These are phyloP conservation scores for Symbiotaphrina buchneri DNA, from an alignment of 495 filamentous ascomycete species.

Conservation along the genomic window DNA sequence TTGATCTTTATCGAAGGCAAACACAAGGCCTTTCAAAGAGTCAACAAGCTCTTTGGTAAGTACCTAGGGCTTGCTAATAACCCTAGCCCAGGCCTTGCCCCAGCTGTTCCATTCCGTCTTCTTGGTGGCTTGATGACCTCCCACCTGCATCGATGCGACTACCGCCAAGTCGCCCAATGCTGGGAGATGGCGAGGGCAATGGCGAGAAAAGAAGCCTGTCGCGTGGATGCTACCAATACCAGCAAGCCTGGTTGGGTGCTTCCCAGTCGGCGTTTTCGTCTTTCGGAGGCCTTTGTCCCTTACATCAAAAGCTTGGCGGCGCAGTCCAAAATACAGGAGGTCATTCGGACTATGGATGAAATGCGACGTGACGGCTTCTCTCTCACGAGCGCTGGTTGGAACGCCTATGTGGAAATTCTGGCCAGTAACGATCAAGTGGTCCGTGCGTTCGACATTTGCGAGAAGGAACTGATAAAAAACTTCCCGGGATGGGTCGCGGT, in stretches of 20 bases:
- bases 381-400: conserved; percentile 40
- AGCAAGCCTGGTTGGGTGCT: conserved; percentile 15
- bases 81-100: background rate
- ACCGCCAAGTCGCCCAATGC: conserved; percentile 32
- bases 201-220: conserved; percentile 12
- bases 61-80: conserved; percentile 18
- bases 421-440: conserved; percentile 16
- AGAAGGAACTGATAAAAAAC: conserved; percentile 46
- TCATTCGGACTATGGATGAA: conserved; percentile 23
- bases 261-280: conserved; percentile 29
- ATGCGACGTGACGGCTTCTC: conserved; percentile 38
- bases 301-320: conserved; percentile 34
- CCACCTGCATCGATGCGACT: conserved; percentile 14
- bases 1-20: conserved; percentile 40
- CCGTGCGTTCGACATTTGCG: conserved; percentile 43
- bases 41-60: conserved; percentile 30
- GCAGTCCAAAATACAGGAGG: conserved; percentile 19
- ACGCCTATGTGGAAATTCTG: conserved; percentile 29
- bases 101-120: background rate
- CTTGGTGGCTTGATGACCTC: conserved; percentile 2
- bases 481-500: conserved; percentile 68
- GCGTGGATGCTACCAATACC: conserved; percentile 7
- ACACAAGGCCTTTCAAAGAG: conserved; percentile 25
- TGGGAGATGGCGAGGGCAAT: conserved; percentile 38
- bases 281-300: conserved; percentile 29